Evolutionary conservation across 768 basidiomycete genomes (phyloP).

Genomic region (Chlorophyllum brunneum): DNA sequence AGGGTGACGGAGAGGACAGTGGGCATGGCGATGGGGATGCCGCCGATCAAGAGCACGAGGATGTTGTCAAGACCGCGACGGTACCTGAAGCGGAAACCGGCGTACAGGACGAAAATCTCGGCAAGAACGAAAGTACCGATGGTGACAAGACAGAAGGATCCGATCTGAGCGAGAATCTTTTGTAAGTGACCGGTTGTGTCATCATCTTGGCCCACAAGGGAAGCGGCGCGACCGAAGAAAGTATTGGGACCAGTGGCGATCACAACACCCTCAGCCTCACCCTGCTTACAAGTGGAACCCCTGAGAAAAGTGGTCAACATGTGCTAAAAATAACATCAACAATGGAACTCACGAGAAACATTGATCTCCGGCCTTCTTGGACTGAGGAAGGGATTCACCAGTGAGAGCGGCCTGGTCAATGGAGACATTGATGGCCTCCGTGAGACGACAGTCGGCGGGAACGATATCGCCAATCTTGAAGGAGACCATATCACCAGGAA

Average conservation of each 20-base stretch:
- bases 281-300: slow-evolving; percentile 97
- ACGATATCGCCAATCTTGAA: slow-evolving; percentile 99
- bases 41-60: slow-evolving; percentile 98
- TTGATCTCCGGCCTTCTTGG: slow-evolving; percentile 92
- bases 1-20: slow-evolving; percentile 97
- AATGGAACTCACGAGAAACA: slow-evolving; percentile 87
- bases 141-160: slow-evolving; percentile 93
- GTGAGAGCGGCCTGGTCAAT: slow-evolving; percentile 98
- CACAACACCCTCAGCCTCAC: slow-evolving; percentile 97
- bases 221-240: slow-evolving; percentile 98
- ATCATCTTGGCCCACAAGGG: slow-evolving; percentile 95
- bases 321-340: slow-evolving; percentile 5
- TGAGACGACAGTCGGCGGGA: slow-evolving; percentile 95
- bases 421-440: slow-evolving; percentile 94
- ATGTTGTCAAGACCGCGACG: slow-evolving; percentile 96
- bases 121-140: slow-evolving; percentile 95
- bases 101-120: slow-evolving; percentile 92
- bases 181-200: slow-evolving; percentile 98
- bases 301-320: slow-evolving; percentile 30
- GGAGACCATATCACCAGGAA: slow-evolving; percentile 92
- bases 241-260: slow-evolving; percentile 98
- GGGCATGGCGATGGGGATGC: slow-evolving; percentile 99
- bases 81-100: slow-evolving; percentile 87
- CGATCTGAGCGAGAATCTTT: slow-evolving; percentile 97
- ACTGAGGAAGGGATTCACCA: slow-evolving; percentile 91